Evolutionary conservation across 2,329 filamentous ascomycete species (phyloP).

Genomic region (Phialophora macrospora): DNA sequence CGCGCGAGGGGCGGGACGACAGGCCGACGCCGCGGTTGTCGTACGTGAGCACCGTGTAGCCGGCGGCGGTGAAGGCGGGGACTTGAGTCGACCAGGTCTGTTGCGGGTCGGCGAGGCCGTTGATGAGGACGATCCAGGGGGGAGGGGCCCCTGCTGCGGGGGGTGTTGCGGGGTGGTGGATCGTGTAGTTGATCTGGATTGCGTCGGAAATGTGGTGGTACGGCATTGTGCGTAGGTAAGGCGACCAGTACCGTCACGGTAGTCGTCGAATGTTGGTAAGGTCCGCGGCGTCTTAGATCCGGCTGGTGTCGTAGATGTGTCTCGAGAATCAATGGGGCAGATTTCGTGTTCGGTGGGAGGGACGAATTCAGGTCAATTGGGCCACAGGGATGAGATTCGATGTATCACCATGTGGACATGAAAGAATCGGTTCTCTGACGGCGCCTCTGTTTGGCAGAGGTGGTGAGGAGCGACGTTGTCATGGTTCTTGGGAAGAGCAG

Average conservation of each 20-base stretch:
- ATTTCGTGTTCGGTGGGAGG: background rate
- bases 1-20: slow-evolving; percentile 19
- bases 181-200: slow-evolving; percentile 24
- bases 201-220: slow-evolving; percentile 19
- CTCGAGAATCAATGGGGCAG: background rate
- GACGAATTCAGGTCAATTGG: background rate
- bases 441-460: background rate
- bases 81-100: slow-evolving; percentile 20
- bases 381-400: background rate
- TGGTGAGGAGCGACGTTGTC: background rate
- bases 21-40: slow-evolving; percentile 29
- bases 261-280: too few relatives aligned
- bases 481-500: background rate
- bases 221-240: slow-evolving; percentile 13
- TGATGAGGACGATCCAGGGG: slow-evolving; percentile 28
- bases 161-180: slow-evolving; percentile 10
- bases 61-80: slow-evolving; percentile 19
- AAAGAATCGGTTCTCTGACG: background rate
- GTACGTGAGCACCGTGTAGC: slow-evolving; percentile 29
- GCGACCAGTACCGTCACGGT: too few relatives aligned
- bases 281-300: too few relatives aligned
- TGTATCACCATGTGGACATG: background rate
- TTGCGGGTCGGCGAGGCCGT: slow-evolving; percentile 29
- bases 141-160: background rate
- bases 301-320: background rate